phyloP scores from a whole-genome alignment of 192 early-diverging fungal genomes.

The Backusella psychrophila region DNA sequence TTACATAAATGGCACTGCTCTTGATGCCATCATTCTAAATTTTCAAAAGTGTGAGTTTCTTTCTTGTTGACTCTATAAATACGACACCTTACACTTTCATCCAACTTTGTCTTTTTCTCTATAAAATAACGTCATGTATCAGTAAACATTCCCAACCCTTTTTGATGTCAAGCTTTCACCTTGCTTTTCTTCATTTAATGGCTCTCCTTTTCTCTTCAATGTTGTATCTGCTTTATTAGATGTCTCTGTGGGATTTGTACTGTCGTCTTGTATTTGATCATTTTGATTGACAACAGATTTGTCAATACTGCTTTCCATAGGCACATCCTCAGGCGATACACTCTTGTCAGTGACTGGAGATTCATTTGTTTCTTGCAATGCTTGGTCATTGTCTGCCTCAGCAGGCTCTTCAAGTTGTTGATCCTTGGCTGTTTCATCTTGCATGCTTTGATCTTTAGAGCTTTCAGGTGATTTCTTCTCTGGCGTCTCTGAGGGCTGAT shows the following conservation, averaged over 20 bases:
- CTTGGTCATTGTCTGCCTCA: neutral
- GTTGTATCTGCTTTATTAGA: neutral
- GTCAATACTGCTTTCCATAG: neutral
- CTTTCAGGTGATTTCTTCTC: neutral
- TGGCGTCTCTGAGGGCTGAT: neutral
- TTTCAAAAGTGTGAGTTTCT: neutral
- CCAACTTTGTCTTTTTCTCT: constrained; percentile 8
- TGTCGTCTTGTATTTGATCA: neutral
- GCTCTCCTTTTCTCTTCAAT: neutral
- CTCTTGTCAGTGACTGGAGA: neutral
- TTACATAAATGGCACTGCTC: constrained; percentile 43
- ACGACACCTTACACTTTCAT: neutral
- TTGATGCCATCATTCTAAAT: constrained; percentile 1
- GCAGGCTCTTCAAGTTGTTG: neutral
- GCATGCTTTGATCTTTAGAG: neutral
- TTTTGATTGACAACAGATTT: neutral
- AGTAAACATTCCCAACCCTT: neutral
- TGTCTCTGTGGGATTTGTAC: neutral
- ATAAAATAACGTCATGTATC: too few species aligned
- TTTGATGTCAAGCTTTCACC: neutral
- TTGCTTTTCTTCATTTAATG: neutral
- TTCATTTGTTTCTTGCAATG: neutral
- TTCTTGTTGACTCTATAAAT: neutral
- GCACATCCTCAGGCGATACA: neutral
- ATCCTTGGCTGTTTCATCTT: neutral